These are phyloP conservation scores for Debaryomyces nepalensis DNA, from an alignment of 1,139 yeast species.

Conservation along the genomic window DNA sequence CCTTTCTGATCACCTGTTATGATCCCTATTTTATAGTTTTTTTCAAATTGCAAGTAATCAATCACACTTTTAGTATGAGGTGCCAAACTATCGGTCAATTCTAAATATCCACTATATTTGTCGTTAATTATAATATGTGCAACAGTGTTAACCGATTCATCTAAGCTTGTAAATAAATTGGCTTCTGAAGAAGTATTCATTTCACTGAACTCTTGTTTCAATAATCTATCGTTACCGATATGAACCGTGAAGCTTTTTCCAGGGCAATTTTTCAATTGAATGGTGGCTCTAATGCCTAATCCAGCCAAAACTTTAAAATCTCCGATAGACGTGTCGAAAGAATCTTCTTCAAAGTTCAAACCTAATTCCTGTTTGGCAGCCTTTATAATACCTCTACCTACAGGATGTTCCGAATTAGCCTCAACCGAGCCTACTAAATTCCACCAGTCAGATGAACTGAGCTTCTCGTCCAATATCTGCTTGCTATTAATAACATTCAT, in stretches of 20 bases:
- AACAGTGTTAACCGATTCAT: conserved; percentile 33
- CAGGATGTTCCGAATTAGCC: conserved; percentile 82
- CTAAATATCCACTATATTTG: conserved; percentile 63
- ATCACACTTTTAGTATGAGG: conserved; percentile 67
- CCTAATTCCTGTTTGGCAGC: conserved; percentile 33
- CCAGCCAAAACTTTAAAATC: conserved; percentile 66
- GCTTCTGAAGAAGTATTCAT: conserved; percentile 9
- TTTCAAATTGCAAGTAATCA: conserved; percentile 49
- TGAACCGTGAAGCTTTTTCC: conserved; percentile 36
- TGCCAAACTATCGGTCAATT: conserved; percentile 71
- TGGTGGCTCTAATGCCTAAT: conserved; percentile 65
- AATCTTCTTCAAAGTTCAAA: conserved; percentile 39
- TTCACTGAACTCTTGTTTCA: conserved; percentile 31
- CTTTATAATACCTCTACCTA: conserved; percentile 68
- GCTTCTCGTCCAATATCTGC: conserved; percentile 16
- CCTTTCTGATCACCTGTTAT: conserved; percentile 83
- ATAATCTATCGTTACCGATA: conserved; percentile 62
- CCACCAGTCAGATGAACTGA: conserved; percentile 52
- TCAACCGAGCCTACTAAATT: conserved; percentile 67
- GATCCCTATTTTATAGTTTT: conserved; percentile 76
- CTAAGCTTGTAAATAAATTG: conserved; percentile 18
- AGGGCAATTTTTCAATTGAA: conserved; percentile 24
- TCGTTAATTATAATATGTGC: conserved; percentile 58
- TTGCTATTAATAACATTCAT: conserved; percentile 58
- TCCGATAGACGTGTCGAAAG: conserved; percentile 32